Base-by-base conservation (phyloP, 2,329 filamentous ascomycete species). In the Alternaria ethzedia region DNA sequence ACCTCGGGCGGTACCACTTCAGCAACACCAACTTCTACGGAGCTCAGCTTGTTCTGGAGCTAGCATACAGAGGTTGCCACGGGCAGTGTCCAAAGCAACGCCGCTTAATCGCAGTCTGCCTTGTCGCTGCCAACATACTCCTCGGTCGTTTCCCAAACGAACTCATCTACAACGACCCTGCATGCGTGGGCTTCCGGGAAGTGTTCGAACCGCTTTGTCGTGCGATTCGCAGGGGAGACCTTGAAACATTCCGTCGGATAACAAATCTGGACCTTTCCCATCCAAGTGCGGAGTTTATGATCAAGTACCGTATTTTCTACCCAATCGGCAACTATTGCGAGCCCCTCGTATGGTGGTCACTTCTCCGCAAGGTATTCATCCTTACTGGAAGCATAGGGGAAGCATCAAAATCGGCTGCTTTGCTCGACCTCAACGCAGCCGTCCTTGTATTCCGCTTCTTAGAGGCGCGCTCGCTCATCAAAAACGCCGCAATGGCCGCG, bases 1-100 rank as follows among this genome's bases (percentile, higher is more conserved):
- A 97, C 77, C 89, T 98, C 6, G 95, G 95, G 17, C 90, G 94
- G 62, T 97, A 95, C 81, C 89, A 94, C 75, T 93, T 97, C 78
- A 89, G 92, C 67, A 94, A 93, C 78, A 91, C 89, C 69, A 90
- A 97, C 76, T 97, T 93, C 79, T 88, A 88, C 65, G 89, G 91
- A 25, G 93, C 94, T 0, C 88, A 90, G 56, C 83, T 88, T 52
- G 93, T 91, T 36, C 83, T 97, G 7, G 88, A 96, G 73, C 86
- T 90, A 25, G 93, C 95, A 3, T 97, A 97, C 79, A 82, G 90
- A 54, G 90, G 96, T 79, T 92, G 92, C 68, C 87, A 69, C 5
- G 62, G 72, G 66, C 65, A 75, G 78, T n/a, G 78, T 81, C 58
- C 85, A 23, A 88, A 87, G 43, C 95, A 98, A 78, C 89, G 93